phyloP scores from a whole-genome alignment of 768 basidiomycete species.

The Lactarius indigo region DNA sequence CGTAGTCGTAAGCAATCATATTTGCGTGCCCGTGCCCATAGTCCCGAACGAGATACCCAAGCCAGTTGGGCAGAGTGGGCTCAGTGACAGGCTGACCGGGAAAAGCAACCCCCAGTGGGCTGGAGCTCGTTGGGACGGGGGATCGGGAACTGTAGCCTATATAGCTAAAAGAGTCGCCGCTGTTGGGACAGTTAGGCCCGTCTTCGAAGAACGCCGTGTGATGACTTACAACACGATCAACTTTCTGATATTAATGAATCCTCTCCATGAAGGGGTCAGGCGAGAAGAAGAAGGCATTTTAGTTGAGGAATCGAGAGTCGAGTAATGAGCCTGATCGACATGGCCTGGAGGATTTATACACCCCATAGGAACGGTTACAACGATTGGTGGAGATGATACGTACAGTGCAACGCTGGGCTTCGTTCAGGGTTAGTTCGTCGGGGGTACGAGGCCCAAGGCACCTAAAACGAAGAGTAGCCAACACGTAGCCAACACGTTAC shows the following conservation, averaged over 20 bases:
- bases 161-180: slow-evolving; percentile 23
- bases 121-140: slow-evolving; percentile 17
- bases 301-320: slow-evolving; percentile 5
- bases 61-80: slow-evolving; percentile 22
- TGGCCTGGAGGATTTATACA: not conserved
- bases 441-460: too few relatives aligned
- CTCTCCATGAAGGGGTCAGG: slow-evolving; percentile 22
- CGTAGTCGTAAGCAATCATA: slow-evolving; percentile 26
- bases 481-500: slow-evolving; percentile 3
- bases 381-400: not conserved
- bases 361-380: not conserved
- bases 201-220: not conserved
- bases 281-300: slow-evolving; percentile 17
- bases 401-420: not conserved
- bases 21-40: slow-evolving; percentile 23
- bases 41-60: slow-evolving; percentile 22
- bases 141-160: slow-evolving; percentile 21
- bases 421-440: not conserved
- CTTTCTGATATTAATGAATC: slow-evolving; percentile 16
- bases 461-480: not conserved
- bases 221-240: slow-evolving; percentile 21
- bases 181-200: not conserved
- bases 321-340: not conserved
- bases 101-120: slow-evolving; percentile 22
- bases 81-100: slow-evolving; percentile 18